phyloP scores from a whole-genome alignment of 257 asterid genomes.

The Jasminum sambac region DNA sequence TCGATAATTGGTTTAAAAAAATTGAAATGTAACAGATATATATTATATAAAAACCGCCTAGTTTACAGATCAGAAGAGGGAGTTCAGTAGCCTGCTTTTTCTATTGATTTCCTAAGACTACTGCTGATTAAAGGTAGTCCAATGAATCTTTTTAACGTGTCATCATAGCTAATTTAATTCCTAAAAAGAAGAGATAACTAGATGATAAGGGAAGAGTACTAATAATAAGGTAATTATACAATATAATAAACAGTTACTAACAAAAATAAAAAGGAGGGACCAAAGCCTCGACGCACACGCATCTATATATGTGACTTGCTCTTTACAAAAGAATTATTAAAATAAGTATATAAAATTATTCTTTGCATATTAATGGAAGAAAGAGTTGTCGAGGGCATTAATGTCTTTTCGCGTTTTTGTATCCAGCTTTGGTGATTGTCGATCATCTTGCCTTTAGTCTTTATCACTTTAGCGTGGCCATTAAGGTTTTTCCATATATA shows the following conservation, averaged over 20 bases:
- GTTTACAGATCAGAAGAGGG: neutral
- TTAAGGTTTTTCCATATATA: neutral
- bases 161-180: conserved; percentile 19
- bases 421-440: neutral
- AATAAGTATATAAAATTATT: conserved; percentile 17
- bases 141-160: conserved; percentile 6
- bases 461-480: neutral
- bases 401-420: neutral
- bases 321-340: conserved; percentile 42
- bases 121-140: conserved; percentile 6
- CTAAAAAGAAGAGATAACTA: conserved; percentile 29
- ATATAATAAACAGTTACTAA: conserved; percentile 29
- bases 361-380: conserved; percentile 33
- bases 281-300: conserved; percentile 51
- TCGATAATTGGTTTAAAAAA: no score
- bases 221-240: neutral
- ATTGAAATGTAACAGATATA: no score
- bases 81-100: neutral
- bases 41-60: no score
- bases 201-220: conserved; percentile 31
- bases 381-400: conserved; percentile 18
- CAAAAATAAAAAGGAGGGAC: conserved; percentile 44
- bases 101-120: conserved; percentile 8
- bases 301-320: conserved; percentile 25
- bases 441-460: neutral